Percentiles rank a stretch among this genome's conserved stretches.
Evolutionary conservation across 2,329 filamentous ascomycete species (phyloP).

Genomic region (Ophiostoma triangulosporum): DNA sequence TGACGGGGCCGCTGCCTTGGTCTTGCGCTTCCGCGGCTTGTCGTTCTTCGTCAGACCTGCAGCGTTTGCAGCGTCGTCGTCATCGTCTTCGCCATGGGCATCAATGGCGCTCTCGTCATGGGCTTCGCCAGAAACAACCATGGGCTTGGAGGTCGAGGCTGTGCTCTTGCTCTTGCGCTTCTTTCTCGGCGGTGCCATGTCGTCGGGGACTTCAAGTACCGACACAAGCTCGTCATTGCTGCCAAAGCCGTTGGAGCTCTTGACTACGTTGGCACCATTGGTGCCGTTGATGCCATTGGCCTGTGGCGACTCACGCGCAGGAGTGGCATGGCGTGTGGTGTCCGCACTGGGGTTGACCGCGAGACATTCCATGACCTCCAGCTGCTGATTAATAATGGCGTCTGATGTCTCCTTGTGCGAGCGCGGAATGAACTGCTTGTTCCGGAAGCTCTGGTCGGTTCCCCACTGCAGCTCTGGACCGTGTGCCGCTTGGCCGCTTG

Average conservation of each 20-base stretch:
- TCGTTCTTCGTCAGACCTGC: neutral
- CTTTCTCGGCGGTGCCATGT: slow-evolving; percentile 33
- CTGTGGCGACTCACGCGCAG: slow-evolving; percentile 18
- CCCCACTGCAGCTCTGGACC: slow-evolving; percentile 30
- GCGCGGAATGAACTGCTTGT: slow-evolving; percentile 38
- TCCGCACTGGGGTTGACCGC: slow-evolving; percentile 42
- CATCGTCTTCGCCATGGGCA: neutral
- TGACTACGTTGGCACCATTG: neutral
- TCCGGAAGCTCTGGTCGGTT: slow-evolving; percentile 51
- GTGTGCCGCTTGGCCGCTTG: neutral
- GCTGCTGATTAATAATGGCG: slow-evolving; percentile 38
- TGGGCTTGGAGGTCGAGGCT: neutral
- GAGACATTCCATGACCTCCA: slow-evolving; percentile 44
- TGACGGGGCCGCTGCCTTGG: neutral
- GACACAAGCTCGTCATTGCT: slow-evolving; percentile 15
- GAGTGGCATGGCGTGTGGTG: slow-evolving; percentile 47
- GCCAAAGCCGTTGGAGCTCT: slow-evolving; percentile 14
- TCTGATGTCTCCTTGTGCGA: slow-evolving; percentile 44
- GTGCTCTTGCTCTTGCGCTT: slow-evolving; percentile 37
- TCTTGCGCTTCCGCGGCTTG: slow-evolving; percentile 8
- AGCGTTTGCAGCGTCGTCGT: neutral
- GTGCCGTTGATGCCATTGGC: neutral
- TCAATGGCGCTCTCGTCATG: neutral
- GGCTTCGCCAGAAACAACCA: slow-evolving; percentile 11
- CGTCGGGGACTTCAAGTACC: neutral